Base-by-base conservation (phyloP, 345 rosid genomes). In the Gossypium thurberi region DNA sequence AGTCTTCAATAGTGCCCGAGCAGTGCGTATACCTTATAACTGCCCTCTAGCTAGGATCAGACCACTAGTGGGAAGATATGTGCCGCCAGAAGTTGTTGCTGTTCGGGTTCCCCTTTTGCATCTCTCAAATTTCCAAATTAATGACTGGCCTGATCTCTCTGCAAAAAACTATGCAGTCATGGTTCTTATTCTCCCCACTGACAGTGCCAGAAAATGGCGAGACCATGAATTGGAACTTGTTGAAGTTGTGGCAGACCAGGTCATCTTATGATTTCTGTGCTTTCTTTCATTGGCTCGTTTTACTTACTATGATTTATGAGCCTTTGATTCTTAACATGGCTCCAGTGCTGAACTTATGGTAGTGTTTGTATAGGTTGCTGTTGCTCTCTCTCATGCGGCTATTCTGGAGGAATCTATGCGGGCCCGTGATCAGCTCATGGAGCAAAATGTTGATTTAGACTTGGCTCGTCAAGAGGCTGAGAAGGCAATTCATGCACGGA, bases 331-430 rank as follows among this genome's bases (percentile, higher is more conserved):
- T 43, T 10, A 58, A 58, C n/a, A 44, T 73, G 52, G 59, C 40
- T 47, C 53, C 21, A 10, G 3, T 20, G 70, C 43, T 77, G 79
- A 75, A 15, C 43, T 59, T 3, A 65, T 68, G 53, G 65, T 40
- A 20, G 59, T 57, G 46, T 70, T 74, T 55, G 69, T 76, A 28
- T 78, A 94, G 98, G 98, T 94, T 15, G 97, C 97, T 77, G 97
- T 94, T 84, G 98, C 97, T 75, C 96, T 94, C 65, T 94, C 97
- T 25, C 98, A 94, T 79, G 97, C 98, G 59, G 98, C 98, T 65
- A 89, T 90, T 73, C 80, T 94, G 58, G 98, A 94, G 78, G 97
- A 94, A 71, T 94, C 98, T 44, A 92, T 87, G 93, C 84, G 89
- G 67, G 98, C 97, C 15, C 87, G 87, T 56, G 85, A 92, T 81